Conservation (phyloP, 2,329 filamentous ascomycete species). For the Neofusicoccum parvum region DNA sequence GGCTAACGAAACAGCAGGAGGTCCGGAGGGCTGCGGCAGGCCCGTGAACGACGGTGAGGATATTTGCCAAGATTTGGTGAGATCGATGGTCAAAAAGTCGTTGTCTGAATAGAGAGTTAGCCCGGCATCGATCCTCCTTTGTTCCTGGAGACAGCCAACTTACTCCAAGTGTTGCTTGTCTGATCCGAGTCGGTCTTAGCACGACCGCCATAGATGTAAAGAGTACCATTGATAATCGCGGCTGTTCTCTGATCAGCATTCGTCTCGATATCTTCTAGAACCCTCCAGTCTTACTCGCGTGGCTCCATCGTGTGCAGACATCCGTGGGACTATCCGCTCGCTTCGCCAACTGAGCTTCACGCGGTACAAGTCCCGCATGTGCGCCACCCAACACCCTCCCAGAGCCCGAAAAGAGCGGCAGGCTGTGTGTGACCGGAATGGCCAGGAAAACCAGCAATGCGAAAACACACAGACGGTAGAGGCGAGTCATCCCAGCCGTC, state of each 20-base stretch:
- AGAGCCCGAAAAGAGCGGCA: neutral
- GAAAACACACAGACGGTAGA: conserved; percentile 3
- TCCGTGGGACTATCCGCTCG: conserved; percentile 36
- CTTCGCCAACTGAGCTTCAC: conserved; percentile 6
- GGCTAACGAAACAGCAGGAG: conserved; percentile 71
- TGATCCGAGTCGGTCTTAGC: conserved; percentile 62
- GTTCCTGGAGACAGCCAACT: conserved; percentile 28
- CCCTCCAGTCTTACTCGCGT: conserved; percentile 30
- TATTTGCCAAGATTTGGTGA: conserved; percentile 72
- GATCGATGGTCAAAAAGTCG: conserved; percentile 70
- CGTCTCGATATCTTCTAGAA: neutral
- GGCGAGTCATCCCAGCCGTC: neutral
- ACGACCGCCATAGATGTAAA: conserved; percentile 76
- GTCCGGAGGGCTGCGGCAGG: conserved; percentile 66
- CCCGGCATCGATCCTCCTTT: neutral
- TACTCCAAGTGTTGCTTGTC: conserved; percentile 69
- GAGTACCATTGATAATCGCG: conserved; percentile 71
- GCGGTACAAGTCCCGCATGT: neutral
- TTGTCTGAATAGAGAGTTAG: conserved; percentile 55
- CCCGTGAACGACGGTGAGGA: conserved; percentile 64
- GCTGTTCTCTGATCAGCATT: conserved; percentile 37
- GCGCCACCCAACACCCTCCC: neutral
- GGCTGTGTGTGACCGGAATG: neutral
- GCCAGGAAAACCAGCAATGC: neutral
- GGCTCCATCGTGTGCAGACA: conserved; percentile 41